Evolutionary conservation across 352 stramenopile genomes (phyloP).

Genomic region (Pythium coloratum): DNA sequence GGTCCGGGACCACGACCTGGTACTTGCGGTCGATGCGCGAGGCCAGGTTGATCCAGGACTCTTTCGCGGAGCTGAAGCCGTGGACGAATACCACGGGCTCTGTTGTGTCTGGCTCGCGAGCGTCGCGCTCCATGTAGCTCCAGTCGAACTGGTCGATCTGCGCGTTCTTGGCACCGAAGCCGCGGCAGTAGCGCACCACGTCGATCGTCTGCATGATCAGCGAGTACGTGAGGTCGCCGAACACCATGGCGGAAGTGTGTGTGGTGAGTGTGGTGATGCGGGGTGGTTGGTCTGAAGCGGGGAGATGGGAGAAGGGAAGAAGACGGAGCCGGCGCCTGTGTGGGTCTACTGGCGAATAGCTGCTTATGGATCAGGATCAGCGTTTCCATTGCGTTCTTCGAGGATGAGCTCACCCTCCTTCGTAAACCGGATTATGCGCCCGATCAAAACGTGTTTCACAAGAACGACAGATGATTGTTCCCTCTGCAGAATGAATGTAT

Average conservation of each 20-base stretch:
- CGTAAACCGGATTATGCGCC: slow-evolving; percentile 1
- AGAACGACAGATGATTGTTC: background rate
- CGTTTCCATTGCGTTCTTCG: background rate
- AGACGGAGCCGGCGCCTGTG: background rate
- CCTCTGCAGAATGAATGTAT: background rate
- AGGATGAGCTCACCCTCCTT: background rate
- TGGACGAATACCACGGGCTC: slow-evolving; percentile 69
- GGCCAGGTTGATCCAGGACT: slow-evolving; percentile 61
- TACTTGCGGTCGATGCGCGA: slow-evolving; percentile 50
- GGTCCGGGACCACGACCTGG: slow-evolving; percentile 62
- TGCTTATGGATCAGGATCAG: background rate
- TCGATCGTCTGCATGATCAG: slow-evolving; percentile 47
- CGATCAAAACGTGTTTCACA: background rate
- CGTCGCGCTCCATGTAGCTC: slow-evolving; percentile 68
- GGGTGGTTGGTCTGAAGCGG: background rate
- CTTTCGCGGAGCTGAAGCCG: slow-evolving; percentile 72
- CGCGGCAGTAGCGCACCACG: slow-evolving; percentile 48
- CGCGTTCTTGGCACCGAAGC: slow-evolving; percentile 49
- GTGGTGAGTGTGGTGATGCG: background rate
- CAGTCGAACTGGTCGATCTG: slow-evolving; percentile 59
- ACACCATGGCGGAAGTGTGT: slow-evolving; percentile 24
- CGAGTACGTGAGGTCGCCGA: slow-evolving; percentile 24
- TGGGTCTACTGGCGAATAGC: background rate
- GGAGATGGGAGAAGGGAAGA: background rate
- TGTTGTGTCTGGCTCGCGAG: slow-evolving; percentile 36